Conservation (phyloP, 495 filamentous ascomycete genomes). For the Bathelium albidoporum region DNA sequence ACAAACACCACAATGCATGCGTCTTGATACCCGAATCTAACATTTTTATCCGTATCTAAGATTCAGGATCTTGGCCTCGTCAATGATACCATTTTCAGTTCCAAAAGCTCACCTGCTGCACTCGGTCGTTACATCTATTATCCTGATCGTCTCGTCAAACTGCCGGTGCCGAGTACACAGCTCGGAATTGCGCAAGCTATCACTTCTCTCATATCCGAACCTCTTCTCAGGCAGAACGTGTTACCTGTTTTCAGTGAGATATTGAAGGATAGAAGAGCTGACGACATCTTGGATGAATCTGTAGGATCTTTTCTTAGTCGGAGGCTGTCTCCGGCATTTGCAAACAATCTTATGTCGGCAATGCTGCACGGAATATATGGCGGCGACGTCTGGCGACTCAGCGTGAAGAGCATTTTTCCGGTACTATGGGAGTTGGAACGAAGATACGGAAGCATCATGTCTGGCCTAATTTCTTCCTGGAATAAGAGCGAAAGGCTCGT, state of each 20-base stretch:
- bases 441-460: conserved; percentile 26
- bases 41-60: conserved; percentile 34
- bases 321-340: conserved; percentile 44
- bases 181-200: conserved; percentile 7
- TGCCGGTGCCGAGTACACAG: conserved; percentile 41
- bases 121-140: conserved; percentile 82
- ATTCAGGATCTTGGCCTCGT: conserved; percentile 51
- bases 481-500: conserved; percentile 11
- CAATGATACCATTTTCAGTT: conserved; percentile 50
- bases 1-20: background rate
- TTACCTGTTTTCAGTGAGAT: conserved; percentile 35
- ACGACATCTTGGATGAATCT: conserved; percentile 53
- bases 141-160: conserved; percentile 69
- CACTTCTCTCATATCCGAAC: conserved; percentile 42
- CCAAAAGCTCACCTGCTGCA: conserved; percentile 39
- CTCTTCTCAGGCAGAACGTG: conserved; percentile 47
- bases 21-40: background rate
- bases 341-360: conserved; percentile 68
- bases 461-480: conserved; percentile 12
- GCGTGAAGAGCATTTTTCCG: conserved; percentile 53
- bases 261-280: conserved; percentile 13
- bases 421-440: conserved; percentile 42
- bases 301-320: conserved; percentile 57
- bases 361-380: conserved; percentile 87
- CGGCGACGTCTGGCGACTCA: conserved; percentile 78